phyloP scores from a whole-genome alignment of 768 basidiomycete species.

The Naganishia randhawae region DNA sequence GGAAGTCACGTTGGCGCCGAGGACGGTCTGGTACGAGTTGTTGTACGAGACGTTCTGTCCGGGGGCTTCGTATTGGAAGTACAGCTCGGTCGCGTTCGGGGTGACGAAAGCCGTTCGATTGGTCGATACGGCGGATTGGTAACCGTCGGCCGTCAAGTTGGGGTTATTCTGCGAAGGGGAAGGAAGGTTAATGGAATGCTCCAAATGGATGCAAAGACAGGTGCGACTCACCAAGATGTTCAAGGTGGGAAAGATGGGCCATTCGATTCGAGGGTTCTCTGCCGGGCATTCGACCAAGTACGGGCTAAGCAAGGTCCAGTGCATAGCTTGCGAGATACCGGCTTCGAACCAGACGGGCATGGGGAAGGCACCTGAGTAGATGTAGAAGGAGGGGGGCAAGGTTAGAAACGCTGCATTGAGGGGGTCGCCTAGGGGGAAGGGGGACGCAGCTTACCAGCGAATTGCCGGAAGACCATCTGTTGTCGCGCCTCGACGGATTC shows the following conservation, averaged over 20 bases:
- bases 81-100: constrained; percentile 54
- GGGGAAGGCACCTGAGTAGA: constrained; percentile 57
- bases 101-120: constrained; percentile 58
- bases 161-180: constrained; percentile 51
- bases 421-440: too few species aligned
- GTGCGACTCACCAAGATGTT: constrained; percentile 51
- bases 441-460: too few species aligned
- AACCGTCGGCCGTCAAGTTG: constrained; percentile 43
- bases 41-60: constrained; percentile 59
- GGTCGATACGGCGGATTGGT: constrained; percentile 56
- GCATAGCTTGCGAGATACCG: constrained; percentile 61
- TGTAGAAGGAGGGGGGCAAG: too few species aligned
- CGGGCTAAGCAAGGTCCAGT: constrained; percentile 35
- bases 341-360: constrained; percentile 61
- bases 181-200: constrained; percentile 46
- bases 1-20: constrained; percentile 50
- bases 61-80: constrained; percentile 60
- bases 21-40: constrained; percentile 56
- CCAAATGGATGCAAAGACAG: constrained; percentile 32
- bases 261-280: constrained; percentile 58
- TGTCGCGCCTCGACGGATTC: constrained; percentile 66
- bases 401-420: too few species aligned
- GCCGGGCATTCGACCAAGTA: constrained; percentile 54
- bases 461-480: constrained; percentile 65
- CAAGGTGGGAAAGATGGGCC: constrained; percentile 61